Conservation (phyloP, 768 basidiomycete species). For the Podaxis pistillaris region DNA sequence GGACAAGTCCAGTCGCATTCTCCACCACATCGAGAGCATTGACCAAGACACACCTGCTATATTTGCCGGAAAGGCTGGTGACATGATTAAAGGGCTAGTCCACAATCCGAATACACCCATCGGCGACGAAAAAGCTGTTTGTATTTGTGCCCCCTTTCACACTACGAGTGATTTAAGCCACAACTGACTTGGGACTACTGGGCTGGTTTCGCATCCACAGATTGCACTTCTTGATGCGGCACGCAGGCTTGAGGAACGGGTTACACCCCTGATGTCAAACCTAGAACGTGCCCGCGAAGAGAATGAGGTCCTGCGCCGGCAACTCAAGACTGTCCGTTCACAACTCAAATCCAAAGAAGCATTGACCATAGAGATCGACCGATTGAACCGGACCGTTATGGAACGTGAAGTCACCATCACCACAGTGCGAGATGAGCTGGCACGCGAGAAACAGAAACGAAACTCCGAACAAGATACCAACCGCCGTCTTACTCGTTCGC, state of each 20-base stretch:
- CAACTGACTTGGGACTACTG: neutral
- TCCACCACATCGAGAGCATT: slow-evolving; percentile 7
- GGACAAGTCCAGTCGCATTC: neutral
- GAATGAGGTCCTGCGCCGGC: slow-evolving; percentile 1
- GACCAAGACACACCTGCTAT: neutral
- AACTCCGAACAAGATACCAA: slow-evolving; percentile 6
- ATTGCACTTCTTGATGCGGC: slow-evolving; percentile 4
- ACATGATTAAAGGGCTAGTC: neutral
- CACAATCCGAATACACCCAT: neutral
- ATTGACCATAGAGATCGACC: neutral
- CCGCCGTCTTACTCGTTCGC: slow-evolving; percentile 11
- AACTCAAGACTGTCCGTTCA: neutral
- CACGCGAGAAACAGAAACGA: slow-evolving; percentile 7
- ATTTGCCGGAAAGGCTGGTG: neutral
- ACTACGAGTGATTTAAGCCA: neutral
- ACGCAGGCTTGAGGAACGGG: slow-evolving; percentile 10
- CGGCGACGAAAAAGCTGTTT: neutral
- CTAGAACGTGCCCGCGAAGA: slow-evolving; percentile 4
- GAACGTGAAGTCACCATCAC: neutral
- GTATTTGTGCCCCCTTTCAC: neutral
- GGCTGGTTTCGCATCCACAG: neutral
- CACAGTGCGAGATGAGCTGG: neutral
- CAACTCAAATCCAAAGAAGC: slow-evolving; percentile 10
- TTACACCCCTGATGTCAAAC: slow-evolving; percentile 5
- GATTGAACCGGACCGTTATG: neutral